Percentiles rank a stretch among this genome's conserved stretches.
These are phyloP conservation scores for Trichophyton mentagrophytes DNA, from an alignment of 2,329 filamentous ascomycete genomes.

Conservation along the genomic window DNA sequence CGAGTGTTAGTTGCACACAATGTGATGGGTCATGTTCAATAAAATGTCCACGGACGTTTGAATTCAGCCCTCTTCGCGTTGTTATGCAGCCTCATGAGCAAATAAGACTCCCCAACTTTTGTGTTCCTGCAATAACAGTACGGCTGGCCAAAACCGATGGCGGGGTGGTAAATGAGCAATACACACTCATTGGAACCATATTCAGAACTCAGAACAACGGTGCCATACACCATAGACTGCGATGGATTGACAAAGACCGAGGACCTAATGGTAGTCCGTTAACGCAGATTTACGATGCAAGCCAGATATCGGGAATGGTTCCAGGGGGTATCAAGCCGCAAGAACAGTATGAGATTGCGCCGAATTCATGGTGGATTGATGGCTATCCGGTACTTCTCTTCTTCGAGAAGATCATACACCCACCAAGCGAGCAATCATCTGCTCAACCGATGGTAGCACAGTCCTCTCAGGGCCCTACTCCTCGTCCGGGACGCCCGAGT, in stretches of 20 bases:
- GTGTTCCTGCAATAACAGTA: constrained; percentile 17
- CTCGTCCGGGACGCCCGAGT: neutral
- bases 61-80: constrained; percentile 21
- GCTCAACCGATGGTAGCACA: neutral
- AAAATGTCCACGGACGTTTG: constrained; percentile 11
- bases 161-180: constrained; percentile 15
- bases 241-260: constrained; percentile 22
- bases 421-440: neutral
- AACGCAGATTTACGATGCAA: constrained; percentile 23
- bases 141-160: constrained; percentile 15
- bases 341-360: constrained; percentile 16
- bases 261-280: constrained; percentile 14
- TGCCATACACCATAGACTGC: constrained; percentile 16
- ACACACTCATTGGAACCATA: constrained; percentile 30
- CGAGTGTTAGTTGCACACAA: neutral
- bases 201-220: constrained; percentile 14
- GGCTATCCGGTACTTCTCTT: constrained; percentile 20
- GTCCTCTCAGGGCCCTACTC: no score
- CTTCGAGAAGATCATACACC: constrained; percentile 21
- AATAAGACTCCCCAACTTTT: constrained; percentile 16
- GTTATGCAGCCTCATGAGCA: constrained; percentile 15
- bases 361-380: constrained; percentile 16
- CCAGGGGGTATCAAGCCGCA: constrained; percentile 16
- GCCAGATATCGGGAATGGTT: constrained; percentile 18
- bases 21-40: constrained; percentile 5